Evolutionary conservation across 768 basidiomycete species (phyloP).

Genomic region (Trametes cubensis): DNA sequence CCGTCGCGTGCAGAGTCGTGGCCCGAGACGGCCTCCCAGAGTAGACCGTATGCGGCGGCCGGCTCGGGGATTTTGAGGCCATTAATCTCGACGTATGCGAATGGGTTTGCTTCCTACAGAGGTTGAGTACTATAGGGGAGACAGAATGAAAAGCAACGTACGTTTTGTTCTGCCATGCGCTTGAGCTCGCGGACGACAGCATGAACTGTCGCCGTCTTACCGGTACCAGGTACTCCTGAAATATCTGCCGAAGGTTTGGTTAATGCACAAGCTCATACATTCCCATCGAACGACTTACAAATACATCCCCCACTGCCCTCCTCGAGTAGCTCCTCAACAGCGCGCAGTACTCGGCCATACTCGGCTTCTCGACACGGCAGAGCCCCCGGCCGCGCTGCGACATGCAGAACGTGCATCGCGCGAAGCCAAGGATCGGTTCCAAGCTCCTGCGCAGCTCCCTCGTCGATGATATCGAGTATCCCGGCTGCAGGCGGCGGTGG

Average conservation of each 20-base stretch:
- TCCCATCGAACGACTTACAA: slow-evolving; percentile 55
- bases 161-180: slow-evolving; percentile 80
- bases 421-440: slow-evolving; percentile 74
- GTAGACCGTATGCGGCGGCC: slow-evolving; percentile 83
- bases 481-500: slow-evolving; percentile 39
- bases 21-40: slow-evolving; percentile 93
- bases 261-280: not conserved
- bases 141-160: slow-evolving; percentile 38
- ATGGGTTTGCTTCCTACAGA: slow-evolving; percentile 84
- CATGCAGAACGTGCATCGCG: slow-evolving; percentile 90
- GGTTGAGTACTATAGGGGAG: not conserved
- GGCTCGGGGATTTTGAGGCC: slow-evolving; percentile 93
- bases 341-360: slow-evolving; percentile 71
- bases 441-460: slow-evolving; percentile 14
- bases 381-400: slow-evolving; percentile 87
- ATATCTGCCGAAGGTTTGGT: slow-evolving; percentile 65
- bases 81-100: slow-evolving; percentile 97
- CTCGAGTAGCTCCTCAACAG: slow-evolving; percentile 84
- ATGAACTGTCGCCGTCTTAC: slow-evolving; percentile 98
- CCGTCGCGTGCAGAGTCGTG: slow-evolving; percentile 66
- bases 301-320: slow-evolving; percentile 95
- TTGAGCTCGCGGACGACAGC: slow-evolving; percentile 89
- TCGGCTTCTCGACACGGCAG: slow-evolving; percentile 90
- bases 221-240: slow-evolving; percentile 97
- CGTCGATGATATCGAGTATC: slow-evolving; percentile 38